phyloP scores from a whole-genome alignment of 2,329 filamentous ascomycete species.

The Nothophoma quercina region DNA sequence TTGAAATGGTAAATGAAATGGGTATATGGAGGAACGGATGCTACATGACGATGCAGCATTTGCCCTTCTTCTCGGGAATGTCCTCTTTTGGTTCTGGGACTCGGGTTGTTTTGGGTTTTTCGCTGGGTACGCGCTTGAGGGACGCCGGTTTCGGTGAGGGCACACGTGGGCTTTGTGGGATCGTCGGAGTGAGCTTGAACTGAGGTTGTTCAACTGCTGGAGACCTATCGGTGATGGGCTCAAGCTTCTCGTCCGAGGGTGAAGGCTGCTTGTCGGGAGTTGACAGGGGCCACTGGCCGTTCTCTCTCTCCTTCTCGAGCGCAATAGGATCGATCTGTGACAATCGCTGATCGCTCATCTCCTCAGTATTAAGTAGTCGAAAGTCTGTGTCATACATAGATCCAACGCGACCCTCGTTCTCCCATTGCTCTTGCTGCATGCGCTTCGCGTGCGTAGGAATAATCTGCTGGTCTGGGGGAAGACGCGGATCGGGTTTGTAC shows the following conservation, averaged over 20 bases:
- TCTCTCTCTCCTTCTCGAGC: constrained; percentile 37
- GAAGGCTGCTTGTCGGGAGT: constrained; percentile 40
- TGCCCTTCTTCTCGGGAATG: constrained; percentile 67
- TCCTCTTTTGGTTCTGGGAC: constrained; percentile 64
- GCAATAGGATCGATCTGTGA: constrained; percentile 43
- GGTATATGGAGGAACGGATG: constrained; percentile 38
- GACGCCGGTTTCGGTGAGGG: constrained; percentile 36
- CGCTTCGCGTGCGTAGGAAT: constrained; percentile 91
- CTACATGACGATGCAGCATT: constrained; percentile 79
- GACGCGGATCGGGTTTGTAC: constrained; percentile 92
- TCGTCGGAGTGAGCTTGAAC: constrained; percentile 58
- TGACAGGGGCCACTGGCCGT: constrained; percentile 46
- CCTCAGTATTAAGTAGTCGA: constrained; percentile 75
- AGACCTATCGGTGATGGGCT: constrained; percentile 35
- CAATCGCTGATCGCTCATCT: constrained; percentile 49
- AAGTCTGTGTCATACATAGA: constrained; percentile 88
- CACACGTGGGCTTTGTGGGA: constrained; percentile 43
- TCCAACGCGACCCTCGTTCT: constrained; percentile 86
- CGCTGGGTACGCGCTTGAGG: constrained; percentile 34
- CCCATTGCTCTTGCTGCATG: constrained; percentile 94
- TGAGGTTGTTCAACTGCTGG: constrained; percentile 52
- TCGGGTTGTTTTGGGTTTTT: constrained; percentile 54
- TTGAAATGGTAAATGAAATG: constrained; percentile 28
- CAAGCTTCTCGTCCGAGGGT: constrained; percentile 32
- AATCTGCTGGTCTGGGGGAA: constrained; percentile 94